A percentile compares a stretch with the other conserved stretches of the same genome.
These are phyloP conservation scores for Trifolium pratense DNA, from an alignment of 306 rosid species.

Conservation along the genomic window DNA sequence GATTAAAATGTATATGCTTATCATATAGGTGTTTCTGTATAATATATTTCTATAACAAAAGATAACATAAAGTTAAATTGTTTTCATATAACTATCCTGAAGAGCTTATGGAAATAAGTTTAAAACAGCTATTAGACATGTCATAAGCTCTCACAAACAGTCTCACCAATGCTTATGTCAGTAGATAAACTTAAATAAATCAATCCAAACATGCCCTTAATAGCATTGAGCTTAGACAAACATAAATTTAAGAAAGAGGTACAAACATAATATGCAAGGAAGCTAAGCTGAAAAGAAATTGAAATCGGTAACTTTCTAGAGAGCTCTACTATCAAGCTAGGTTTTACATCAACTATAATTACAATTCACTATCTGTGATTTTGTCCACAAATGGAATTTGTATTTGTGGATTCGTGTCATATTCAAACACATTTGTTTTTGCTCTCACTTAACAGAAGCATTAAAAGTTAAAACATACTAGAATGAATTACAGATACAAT, in stretches of 20 bases:
- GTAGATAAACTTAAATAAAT: neutral
- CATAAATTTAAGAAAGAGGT: neutral
- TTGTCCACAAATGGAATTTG: too few relatives aligned
- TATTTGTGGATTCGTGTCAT: too few relatives aligned
- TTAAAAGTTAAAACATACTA: constrained; percentile 16
- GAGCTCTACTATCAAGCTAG: too few relatives aligned
- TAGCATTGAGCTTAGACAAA: neutral
- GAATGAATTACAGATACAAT: constrained; percentile 29
- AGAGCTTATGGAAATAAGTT: too few relatives aligned
- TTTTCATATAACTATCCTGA: too few relatives aligned
- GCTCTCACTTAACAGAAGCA: constrained; percentile 6
- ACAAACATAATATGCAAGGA: neutral
- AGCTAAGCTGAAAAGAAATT: neutral
- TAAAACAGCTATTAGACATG: neutral
- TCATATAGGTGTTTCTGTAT: neutral
- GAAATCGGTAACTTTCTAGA: neutral
- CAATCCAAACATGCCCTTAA: neutral
- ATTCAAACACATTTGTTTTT: neutral
- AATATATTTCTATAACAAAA: too few relatives aligned
- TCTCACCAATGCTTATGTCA: neutral
- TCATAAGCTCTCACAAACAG: neutral
- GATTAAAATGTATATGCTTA: too few relatives aligned
- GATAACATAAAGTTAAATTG: too few relatives aligned
- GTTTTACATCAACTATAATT: too few relatives aligned
- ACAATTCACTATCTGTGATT: too few relatives aligned